Evolutionary conservation across 371 early-diverging fungal species (phyloP), one percentile per base, ranked within the genome.

Genomic region (Rhizopus arrhizus): DNA sequence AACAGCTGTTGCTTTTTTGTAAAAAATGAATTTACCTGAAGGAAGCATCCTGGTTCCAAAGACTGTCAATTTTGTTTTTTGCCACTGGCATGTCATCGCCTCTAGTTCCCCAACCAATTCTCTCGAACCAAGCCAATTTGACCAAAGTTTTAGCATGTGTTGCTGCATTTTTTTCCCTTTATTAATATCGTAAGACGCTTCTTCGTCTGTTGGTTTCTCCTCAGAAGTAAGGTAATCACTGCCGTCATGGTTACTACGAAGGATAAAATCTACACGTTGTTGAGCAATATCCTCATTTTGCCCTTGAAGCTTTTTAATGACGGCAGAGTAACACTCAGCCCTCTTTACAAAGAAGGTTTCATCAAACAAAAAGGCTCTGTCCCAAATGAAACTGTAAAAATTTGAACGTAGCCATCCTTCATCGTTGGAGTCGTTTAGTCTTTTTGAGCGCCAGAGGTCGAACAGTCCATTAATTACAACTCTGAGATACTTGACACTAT

Each of bases 191-290:
- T 28, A 38, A 1, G 2, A 0, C 0, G 40, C 53, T 53, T 15
- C 53, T 12, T 53, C 0, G 4, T 38, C 36, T 13, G 40, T 53
- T 34, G 53, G 28, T 12, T 53, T 53, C 53, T 53, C 53, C 16
- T 53, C 53, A 0, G 11, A 35, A 0, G 55, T 31, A 0, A 54
- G 32, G 42, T 54, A 54, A 2, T 54, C 41, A 0, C 9, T 9
- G 2, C 13, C 43, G 31, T 54, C 55, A 29, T 54, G 29, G 13
- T 42, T 54, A 16, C 36, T 42, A 41, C 41, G 40, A 2, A 54
- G 22, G 13, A 53, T 53, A 35, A 53, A 53, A 53, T 53, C 40
- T 22, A 53, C 40, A 35, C 53, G 53, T 36, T 53, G 53, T 35
- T 53, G 53, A 0, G 53, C 53, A 35, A 53, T 7, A 11, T 53